Base-by-base conservation (phyloP, 75 land plant species). In the Pseudotsuga menziesii region DNA sequence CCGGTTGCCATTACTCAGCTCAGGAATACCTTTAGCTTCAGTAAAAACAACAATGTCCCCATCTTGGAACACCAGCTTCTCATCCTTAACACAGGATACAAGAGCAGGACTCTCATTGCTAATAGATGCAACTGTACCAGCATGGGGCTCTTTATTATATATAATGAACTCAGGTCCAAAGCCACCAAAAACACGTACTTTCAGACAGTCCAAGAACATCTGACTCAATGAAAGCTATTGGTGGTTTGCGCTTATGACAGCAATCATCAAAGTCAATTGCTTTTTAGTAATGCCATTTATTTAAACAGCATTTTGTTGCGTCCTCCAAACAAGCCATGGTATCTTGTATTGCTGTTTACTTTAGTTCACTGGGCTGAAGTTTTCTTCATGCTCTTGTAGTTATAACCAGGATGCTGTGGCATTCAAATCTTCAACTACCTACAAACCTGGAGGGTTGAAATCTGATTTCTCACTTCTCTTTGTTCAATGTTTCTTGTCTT, bases 11-110 rank as follows among this genome's bases (percentile, higher is more conserved):
- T 95, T 93, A 83, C 93, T 95, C 11, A 95, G 79, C 72, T 95
- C 93, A 17, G 88, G 80, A 95, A 93, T 95, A 22, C 98, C 98
- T 54, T 83, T 84, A 57, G 93, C 89, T 81, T 95, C 98, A 54
- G 90, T 86, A 78, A 95, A 95, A 6, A 95, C 85, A 62, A 95
- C 98, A 35, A 95, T 82, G 77, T 95, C 98, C 4, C 98, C 98
- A 88, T 95, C 98, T 80, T 95, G 89, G 79, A 95, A 93, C 56
- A 89, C 96, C 73, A 91, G 81, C 61, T 93, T 80, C 73, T 95
- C 98, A 86, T 95, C 98, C 82, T 95, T 93, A 71, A 93, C 89
- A 84, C 92, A 95, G 9, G 90, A 86, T 20, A 95, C 91, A 67
- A 93, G 80, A 12, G 96, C 93, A 56, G 96, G 92, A 66, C 85